Evolutionary conservation across 345 rosid genomes (phyloP).

Genomic region (Kandelia obovata): DNA sequence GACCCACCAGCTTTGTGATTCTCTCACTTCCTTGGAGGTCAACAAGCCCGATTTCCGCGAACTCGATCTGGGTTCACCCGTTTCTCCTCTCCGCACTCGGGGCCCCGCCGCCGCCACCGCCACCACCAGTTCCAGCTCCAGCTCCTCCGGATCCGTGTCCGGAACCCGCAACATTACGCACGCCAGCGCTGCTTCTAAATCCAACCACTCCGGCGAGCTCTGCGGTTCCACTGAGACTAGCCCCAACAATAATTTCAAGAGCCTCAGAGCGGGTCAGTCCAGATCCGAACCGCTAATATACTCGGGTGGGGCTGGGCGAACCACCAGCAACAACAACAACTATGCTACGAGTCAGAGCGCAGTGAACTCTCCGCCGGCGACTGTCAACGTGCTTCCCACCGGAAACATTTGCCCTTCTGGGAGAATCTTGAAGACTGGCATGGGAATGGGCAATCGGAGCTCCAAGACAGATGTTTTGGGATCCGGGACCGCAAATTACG

Average conservation of each 20-base stretch:
- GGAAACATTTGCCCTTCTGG: conserved; percentile 93
- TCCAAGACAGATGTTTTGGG: conserved; percentile 65
- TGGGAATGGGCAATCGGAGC: conserved; percentile 38
- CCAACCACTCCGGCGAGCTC: conserved; percentile 68
- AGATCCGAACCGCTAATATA: conserved; percentile 49
- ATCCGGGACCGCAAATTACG: conserved; percentile 72
- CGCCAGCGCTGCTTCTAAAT: conserved; percentile 29
- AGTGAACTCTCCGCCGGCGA: conserved; percentile 51
- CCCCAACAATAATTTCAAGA: conserved; percentile 40
- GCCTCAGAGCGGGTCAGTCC: conserved; percentile 30
- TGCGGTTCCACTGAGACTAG: conserved; percentile 47
- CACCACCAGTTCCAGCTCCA: conserved; percentile 70
- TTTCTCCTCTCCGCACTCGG: conserved; percentile 70
- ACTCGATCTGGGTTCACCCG: conserved; percentile 86
- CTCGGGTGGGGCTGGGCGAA: conserved; percentile 37
- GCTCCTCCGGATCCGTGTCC: conserved; percentile 79
- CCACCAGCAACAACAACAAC: neutral
- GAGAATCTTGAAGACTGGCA: conserved; percentile 58
- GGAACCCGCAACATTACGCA: conserved; percentile 35
- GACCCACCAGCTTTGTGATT: conserved; percentile 38
- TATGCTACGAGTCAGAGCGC: conserved; percentile 22
- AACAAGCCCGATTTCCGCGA: conserved; percentile 77
- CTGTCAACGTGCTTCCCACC: conserved; percentile 55
- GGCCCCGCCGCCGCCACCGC: conserved; percentile 46
- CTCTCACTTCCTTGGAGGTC: conserved; percentile 46